Evolutionary conservation across 805 yeast species (phyloP).

Genomic region (Grigorovia yakushimaensis): DNA sequence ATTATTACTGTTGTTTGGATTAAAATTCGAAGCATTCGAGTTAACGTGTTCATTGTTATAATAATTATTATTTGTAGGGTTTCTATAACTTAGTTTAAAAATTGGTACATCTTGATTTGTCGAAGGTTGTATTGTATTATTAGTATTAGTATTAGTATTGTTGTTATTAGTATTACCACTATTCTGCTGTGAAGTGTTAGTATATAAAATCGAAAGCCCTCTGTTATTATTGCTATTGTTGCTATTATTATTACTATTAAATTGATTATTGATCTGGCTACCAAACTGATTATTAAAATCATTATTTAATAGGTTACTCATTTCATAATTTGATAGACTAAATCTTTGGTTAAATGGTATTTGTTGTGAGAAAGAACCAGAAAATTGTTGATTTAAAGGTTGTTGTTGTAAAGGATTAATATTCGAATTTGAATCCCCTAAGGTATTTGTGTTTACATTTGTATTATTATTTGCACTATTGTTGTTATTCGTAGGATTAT

Average conservation of each 20-base stretch:
- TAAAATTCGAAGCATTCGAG: no score
- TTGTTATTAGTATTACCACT: conserved; percentile 12
- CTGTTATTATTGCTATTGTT: conserved; percentile 9
- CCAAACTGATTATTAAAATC: neutral
- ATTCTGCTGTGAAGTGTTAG: conserved; percentile 1
- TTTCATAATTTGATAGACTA: neutral
- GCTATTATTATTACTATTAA: neutral
- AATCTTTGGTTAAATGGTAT: neutral
- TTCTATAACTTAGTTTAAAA: conserved; percentile 2
- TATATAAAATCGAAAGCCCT: conserved; percentile 26
- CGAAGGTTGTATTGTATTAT: neutral
- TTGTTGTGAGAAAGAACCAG: neutral
- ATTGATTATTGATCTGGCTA: neutral
- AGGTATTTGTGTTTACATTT: neutral
- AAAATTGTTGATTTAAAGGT: neutral
- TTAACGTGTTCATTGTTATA: neutral
- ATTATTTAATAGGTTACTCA: neutral
- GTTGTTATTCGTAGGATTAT: conserved; percentile 1
- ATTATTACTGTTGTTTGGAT: neutral
- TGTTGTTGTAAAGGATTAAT: neutral
- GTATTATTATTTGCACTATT: conserved; percentile 1
- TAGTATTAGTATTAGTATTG: neutral
- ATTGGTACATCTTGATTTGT: conserved; percentile 1
- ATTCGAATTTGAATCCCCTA: neutral
- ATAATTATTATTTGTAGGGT: conserved; percentile 2